A percentile compares a stretch with the other conserved stretches of the same genome.
These are phyloP conservation scores for Trichoderma aggressivum DNA, from an alignment of 2,329 filamentous ascomycete species.

Conservation along the genomic window DNA sequence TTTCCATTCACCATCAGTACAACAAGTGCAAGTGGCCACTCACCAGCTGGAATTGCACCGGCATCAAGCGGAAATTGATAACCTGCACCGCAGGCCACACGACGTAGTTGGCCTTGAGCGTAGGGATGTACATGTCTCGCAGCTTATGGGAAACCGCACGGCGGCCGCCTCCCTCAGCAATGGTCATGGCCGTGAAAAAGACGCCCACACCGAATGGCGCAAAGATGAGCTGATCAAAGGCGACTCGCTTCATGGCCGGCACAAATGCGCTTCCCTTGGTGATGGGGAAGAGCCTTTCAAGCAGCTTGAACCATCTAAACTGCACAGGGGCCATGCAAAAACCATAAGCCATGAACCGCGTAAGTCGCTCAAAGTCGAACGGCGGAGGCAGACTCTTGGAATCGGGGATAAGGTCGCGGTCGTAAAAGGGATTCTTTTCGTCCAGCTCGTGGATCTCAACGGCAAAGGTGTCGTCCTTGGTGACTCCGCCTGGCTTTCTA, in stretches of 20 bases:
- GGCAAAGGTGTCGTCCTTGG: constrained; percentile 68
- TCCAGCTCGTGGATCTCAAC: constrained; percentile 89
- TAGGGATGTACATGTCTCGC: constrained; percentile 87
- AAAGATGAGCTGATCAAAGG: constrained; percentile 89
- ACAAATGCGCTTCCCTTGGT: constrained; percentile 69
- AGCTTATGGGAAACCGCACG: constrained; percentile 80
- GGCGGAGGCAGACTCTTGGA: constrained; percentile 65
- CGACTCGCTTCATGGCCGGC: constrained; percentile 84
- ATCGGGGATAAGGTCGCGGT: constrained; percentile 63
- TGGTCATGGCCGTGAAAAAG: constrained; percentile 96
- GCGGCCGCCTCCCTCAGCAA: constrained; percentile 86
- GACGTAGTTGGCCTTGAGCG: constrained; percentile 91
- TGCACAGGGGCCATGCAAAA: constrained; percentile 95
- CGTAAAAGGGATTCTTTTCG: constrained; percentile 68
- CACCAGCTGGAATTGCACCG: constrained; percentile 94
- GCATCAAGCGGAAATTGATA: constrained; percentile 93
- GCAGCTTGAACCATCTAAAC: constrained; percentile 91
- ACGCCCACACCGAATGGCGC: constrained; percentile 80
- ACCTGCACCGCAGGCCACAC: constrained; percentile 96
- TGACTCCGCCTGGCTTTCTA: constrained; percentile 56
- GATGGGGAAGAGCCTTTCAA: constrained; percentile 79
- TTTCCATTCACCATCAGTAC: background rate
- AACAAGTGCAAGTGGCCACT: constrained; percentile 38
- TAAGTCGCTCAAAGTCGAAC: constrained; percentile 93
- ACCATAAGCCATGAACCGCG: constrained; percentile 94